Percentiles rank a stretch among this genome's conserved stretches.
Evolutionary conservation across 139 green algal genomes (phyloP).

Genomic region (Ettlia oleoabundans): DNA sequence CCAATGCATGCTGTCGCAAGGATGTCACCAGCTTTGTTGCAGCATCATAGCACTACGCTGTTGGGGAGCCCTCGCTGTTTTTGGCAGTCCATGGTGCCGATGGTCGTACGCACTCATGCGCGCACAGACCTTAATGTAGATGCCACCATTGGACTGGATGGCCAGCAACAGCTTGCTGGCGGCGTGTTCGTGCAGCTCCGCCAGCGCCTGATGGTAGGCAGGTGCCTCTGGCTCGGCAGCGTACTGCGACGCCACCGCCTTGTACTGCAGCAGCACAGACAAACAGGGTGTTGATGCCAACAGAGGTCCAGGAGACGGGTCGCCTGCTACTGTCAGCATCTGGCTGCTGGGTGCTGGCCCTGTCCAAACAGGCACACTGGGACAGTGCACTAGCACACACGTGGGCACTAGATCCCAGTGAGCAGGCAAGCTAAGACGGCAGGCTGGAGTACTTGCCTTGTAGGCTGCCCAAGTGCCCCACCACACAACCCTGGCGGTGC

Average conservation of each 20-base stretch:
- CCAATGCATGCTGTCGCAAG: too few relatives aligned
- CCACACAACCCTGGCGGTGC: conserved; percentile 29
- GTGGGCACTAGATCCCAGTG: background rate
- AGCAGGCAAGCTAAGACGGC: too few relatives aligned
- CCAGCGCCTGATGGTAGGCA: conserved; percentile 23
- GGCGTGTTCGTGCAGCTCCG: conserved; percentile 18
- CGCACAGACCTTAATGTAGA: conserved; percentile 97
- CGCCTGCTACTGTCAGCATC: too few relatives aligned
- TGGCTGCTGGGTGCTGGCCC: too few relatives aligned
- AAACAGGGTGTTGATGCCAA: too few relatives aligned
- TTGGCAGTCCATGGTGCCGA: too few relatives aligned
- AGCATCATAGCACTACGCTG: too few relatives aligned
- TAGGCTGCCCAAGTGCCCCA: conserved; percentile 40
- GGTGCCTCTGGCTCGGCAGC: background rate
- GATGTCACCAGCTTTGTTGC: too few relatives aligned
- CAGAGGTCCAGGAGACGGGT: too few relatives aligned
- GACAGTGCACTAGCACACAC: background rate
- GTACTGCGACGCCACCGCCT: background rate
- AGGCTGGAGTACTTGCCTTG: conserved; percentile 16
- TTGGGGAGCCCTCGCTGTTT: too few relatives aligned
- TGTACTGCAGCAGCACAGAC: conserved; percentile 2
- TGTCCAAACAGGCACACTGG: too few relatives aligned
- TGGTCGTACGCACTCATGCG: too few relatives aligned
- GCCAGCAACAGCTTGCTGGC: conserved; percentile 49
- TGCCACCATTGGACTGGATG: conserved; percentile 76